Evolutionary conservation across 1,139 yeast genomes (phyloP).

Genomic region (Debaryomyces fabryi): DNA sequence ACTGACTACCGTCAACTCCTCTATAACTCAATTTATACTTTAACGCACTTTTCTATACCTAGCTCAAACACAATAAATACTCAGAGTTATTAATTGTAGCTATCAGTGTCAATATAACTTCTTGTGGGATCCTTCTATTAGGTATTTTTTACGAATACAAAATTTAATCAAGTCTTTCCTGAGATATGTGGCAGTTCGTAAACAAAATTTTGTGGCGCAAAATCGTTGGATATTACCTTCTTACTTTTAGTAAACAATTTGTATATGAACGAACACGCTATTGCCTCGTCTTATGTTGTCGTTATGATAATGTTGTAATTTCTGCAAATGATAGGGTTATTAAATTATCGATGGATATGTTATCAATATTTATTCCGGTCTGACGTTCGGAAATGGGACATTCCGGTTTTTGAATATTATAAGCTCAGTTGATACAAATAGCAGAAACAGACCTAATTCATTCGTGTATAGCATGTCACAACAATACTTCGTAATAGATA

Average conservation of each 20-base stretch:
- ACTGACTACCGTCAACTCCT: background rate
- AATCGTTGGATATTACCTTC: background rate
- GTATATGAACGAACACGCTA: background rate
- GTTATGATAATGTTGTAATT: background rate
- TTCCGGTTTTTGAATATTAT: background rate
- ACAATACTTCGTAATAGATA: slow-evolving; percentile 61
- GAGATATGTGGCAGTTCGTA: background rate
- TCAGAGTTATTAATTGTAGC: background rate
- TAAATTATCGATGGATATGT: background rate
- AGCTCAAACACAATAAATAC: background rate
- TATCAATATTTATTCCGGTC: background rate
- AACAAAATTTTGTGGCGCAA: background rate
- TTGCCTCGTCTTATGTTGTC: background rate
- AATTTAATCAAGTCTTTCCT: background rate
- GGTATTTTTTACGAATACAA: background rate
- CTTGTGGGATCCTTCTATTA: background rate
- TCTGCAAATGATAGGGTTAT: background rate
- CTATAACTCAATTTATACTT: background rate
- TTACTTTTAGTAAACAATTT: background rate
- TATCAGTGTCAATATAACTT: background rate
- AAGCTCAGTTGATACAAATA: background rate
- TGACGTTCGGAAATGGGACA: background rate
- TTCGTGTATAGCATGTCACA: slow-evolving; percentile 14
- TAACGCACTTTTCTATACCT: background rate
- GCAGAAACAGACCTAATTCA: background rate